Conservation (phyloP, 2,329 filamentous ascomycete species). For the Fusarium ambrosium region DNA sequence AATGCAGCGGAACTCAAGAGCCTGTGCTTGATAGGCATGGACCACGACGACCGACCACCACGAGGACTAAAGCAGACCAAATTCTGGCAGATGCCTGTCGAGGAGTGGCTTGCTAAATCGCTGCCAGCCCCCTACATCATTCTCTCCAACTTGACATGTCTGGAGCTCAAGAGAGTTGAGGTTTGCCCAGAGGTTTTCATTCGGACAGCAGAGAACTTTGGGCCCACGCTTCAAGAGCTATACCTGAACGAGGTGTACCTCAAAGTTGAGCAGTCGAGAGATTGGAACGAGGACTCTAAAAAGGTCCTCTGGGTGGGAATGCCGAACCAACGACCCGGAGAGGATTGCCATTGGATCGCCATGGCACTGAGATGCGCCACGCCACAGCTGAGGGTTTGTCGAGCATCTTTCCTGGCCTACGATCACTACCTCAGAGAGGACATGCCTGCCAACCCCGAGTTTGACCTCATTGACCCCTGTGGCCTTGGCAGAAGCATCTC, state of each 20-base stretch:
- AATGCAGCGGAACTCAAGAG: constrained; percentile 60
- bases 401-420: constrained; percentile 60
- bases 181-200: constrained; percentile 54
- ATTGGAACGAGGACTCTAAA: constrained; percentile 51
- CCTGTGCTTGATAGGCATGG: constrained; percentile 63
- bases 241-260: constrained; percentile 62
- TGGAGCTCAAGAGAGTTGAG: constrained; percentile 61
- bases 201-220: constrained; percentile 52
- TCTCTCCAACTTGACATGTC: constrained; percentile 55
- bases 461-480: constrained; percentile 60
- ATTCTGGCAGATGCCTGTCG: constrained; percentile 51
- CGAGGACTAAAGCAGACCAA: constrained; percentile 56
- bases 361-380: constrained; percentile 55
- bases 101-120: constrained; percentile 57
- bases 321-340: constrained; percentile 56
- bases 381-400: constrained; percentile 56
- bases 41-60: constrained; percentile 56
- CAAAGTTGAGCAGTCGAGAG: constrained; percentile 55
- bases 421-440: constrained; percentile 56
- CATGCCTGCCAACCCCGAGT: constrained; percentile 46
- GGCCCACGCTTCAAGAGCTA: constrained; percentile 58
- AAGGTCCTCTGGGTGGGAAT: constrained; percentile 61
- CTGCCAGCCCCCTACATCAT: constrained; percentile 55
- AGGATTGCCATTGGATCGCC: constrained; percentile 58
- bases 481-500: constrained; percentile 56